Base-by-base conservation (phyloP, 176 grass and related monocot genomes). In the Coix lacrymajobi region DNA sequence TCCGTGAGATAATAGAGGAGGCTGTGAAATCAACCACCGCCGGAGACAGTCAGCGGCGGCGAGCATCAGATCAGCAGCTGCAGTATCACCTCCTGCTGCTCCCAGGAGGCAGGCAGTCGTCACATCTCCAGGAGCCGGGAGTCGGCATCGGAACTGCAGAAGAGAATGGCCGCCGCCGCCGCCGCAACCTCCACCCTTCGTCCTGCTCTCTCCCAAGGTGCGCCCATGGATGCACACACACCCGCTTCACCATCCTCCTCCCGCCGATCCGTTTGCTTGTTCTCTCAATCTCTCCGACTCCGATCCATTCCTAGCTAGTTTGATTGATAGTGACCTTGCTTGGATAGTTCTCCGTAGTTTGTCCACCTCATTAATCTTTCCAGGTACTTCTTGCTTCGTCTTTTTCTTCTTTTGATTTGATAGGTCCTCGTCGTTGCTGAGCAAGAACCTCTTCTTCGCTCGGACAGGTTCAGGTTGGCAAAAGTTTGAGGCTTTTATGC, bases 201-300 rank as follows among this genome's bases (percentile, higher is more conserved):
- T 26, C 11, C 77, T 57, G 12, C 77, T 6, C 19, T 67, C 11
- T 36, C 79, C 24, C 84, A 75, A 66, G 83, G 83, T 84, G 31
- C 83, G 39, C 20, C 83, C 73, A 24, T 77, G 46, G 62, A 54
- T 7, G 12, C 51, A 14, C 54, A 3, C 32, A 3, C 16, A 0
- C 62, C 31, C 48, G 33, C 4, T 36, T 56, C 52, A 20, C 1
- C 6, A 57, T 11, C 54, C 8, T 56, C 20, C 54, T 10, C 19
- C 52, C 3, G 54, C 54, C 22, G 54, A 57, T 25, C 25, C 22
- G 9, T 25, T 1, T 3, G 54, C 54, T 10, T 8, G 20, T 24
- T 25, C 9, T n/a, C n/a, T n/a, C n/a, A n/a, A 7, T 20, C n/a
- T 60, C 56, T 60, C 56, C 54, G 44, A 46, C 16, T 60, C n/a